Evolutionary conservation across 495 filamentous ascomycete species (phyloP), one percentile per base, ranked within the genome.

Genomic region (Tuber melanosporum): DNA sequence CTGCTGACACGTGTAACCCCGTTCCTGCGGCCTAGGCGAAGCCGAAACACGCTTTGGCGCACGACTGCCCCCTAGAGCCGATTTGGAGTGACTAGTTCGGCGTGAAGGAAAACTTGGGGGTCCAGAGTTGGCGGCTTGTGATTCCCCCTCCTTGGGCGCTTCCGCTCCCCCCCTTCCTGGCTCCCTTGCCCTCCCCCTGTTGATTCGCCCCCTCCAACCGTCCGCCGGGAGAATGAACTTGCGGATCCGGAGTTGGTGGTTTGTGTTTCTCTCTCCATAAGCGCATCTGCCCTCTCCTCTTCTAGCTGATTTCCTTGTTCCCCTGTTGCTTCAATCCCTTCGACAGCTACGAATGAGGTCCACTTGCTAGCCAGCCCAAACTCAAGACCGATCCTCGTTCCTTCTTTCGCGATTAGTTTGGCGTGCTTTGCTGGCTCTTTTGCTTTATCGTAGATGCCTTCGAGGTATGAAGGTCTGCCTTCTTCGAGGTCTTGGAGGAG

Each of bases 261-360:
- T 66, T 36, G 57, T 7, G 57, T 15, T 66, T 32, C 26, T 36
- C 26, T 26, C 57, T 6, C 5, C 12, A 5, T 4, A 14, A n/a
- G 12, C 57, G 5, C 57, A 66, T 36, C 57, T 8, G 12, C 17
- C 4, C 26, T 17, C 26, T 36, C 57, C 26, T 12, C 26, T 15
- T 4, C 12, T 26, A 4, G n/a, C 57, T 5, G 57, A 7, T 32
- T 17, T 17, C 12, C 2, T 17, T 15, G 26, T 12, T 6, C 26
- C 57, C 57, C 26, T 66, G 26, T 73, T 15, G 75, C 57, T 26
- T 82, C 85, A 84, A 22, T 82, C 2, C 39, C 82, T 78, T 90
- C 86, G 19, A 92, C 85, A 8, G 92, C 91, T 6, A 93, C 90
- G 74, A 93, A 94, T 0, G 89, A 90, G 78, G 89, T 91, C 87